Evolutionary conservation across 2,329 filamentous ascomycete species (phyloP).

Genomic region (Lasiodiplodia sp.): DNA sequence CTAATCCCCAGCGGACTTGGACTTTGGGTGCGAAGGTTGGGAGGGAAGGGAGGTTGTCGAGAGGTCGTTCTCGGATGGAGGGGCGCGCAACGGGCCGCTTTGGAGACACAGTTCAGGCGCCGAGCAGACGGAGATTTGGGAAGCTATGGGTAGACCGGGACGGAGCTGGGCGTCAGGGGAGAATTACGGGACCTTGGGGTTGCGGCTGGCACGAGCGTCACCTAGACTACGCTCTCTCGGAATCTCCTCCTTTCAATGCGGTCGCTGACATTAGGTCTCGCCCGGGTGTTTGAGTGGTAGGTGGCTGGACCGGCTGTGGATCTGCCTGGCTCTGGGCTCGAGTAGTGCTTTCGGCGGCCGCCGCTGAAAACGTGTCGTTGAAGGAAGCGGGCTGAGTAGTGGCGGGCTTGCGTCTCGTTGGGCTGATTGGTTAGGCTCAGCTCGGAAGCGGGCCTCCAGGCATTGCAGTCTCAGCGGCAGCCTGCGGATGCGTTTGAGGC

Average conservation of each 20-base stretch:
- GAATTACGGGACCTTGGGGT: slow-evolving; percentile 25
- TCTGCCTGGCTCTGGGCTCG: background rate
- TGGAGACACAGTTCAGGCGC: background rate
- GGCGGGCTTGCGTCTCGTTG: slow-evolving; percentile 15
- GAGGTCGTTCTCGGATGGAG: slow-evolving; percentile 5
- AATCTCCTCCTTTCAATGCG: slow-evolving; percentile 22
- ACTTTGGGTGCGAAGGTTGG: background rate
- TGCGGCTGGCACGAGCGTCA: slow-evolving; percentile 28
- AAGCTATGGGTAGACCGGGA: slow-evolving; percentile 13
- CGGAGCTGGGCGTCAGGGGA: slow-evolving; percentile 25
- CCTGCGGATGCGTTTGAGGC: background rate
- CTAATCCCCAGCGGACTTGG: slow-evolving; percentile 8
- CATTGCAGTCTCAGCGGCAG: slow-evolving; percentile 22
- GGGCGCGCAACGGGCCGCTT: slow-evolving; percentile 10
- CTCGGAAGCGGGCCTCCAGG: slow-evolving; percentile 16
- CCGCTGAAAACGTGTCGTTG: slow-evolving; percentile 28
- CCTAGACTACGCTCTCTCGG: background rate
- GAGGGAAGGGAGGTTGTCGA: slow-evolving; percentile 5
- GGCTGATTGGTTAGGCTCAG: slow-evolving; percentile 28
- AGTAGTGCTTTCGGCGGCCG: slow-evolving; percentile 20
- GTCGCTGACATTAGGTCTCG: slow-evolving; percentile 7
- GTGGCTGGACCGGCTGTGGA: slow-evolving; percentile 12
- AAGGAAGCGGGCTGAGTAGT: slow-evolving; percentile 24
- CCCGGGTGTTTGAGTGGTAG: slow-evolving; percentile 2
- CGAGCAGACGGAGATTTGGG: slow-evolving; percentile 23